Percentiles rank a stretch among this genome's conserved stretches.
These are phyloP conservation scores for Thuidium tamariscinum DNA, from an alignment of 225 moss, liverwort and hornwort genomes.

Conservation along the genomic window DNA sequence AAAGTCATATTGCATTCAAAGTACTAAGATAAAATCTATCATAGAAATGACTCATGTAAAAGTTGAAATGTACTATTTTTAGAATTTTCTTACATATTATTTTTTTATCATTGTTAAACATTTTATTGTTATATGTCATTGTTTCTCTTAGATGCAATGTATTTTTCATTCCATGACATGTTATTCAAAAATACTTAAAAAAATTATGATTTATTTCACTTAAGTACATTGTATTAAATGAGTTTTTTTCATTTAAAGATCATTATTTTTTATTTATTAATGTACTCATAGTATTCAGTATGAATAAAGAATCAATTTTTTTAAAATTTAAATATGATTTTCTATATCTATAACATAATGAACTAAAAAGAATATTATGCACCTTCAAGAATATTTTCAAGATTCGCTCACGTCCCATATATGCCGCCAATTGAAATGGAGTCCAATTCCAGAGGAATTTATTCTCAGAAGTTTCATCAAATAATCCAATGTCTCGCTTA, in stretches of 20 bases:
- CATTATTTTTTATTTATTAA: neutral
- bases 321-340: neutral
- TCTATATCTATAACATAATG: neutral
- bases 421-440: neutral
- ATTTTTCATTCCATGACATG: neutral
- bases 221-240: neutral
- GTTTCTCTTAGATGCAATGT: neutral
- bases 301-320: neutral
- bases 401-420: neutral
- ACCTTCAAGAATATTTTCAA: neutral
- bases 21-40: neutral
- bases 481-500: accelerated
- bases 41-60: accelerated
- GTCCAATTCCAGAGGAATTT: too few relatives aligned
- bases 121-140: neutral
- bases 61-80: neutral
- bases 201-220: neutral
- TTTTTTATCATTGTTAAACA: neutral
- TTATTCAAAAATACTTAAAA: neutral
- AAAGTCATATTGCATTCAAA: neutral
- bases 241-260: accelerated
- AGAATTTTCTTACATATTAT: neutral
- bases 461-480: neutral
- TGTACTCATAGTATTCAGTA: too few relatives aligned
- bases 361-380: neutral